Evolutionary conservation across 441 rosid genomes (phyloP).

Genomic region (Erodium texanum): DNA sequence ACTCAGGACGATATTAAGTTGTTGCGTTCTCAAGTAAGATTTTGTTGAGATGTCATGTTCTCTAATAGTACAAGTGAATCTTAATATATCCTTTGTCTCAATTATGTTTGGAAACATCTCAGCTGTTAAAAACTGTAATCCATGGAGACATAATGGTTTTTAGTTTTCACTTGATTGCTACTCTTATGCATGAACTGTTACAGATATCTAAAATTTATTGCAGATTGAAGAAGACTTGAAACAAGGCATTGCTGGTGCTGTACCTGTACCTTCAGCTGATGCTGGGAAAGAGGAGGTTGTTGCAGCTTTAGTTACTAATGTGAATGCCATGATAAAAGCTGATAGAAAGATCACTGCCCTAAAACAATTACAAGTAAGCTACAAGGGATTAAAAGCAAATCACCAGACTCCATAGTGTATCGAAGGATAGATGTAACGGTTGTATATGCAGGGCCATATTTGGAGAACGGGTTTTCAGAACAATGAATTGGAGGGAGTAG

Average conservation of each 20-base stretch:
- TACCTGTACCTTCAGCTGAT: slow-evolving; percentile 57
- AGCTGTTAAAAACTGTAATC: too few species aligned
- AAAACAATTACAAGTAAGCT: slow-evolving; percentile 83
- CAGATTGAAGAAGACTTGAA: slow-evolving; percentile 74
- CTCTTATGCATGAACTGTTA: too few species aligned
- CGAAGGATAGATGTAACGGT: slow-evolving; percentile 10
- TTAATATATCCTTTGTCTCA: background rate
- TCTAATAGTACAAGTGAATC: background rate
- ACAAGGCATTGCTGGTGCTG: slow-evolving; percentile 54
- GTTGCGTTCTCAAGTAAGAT: slow-evolving; percentile 61
- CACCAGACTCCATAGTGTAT: background rate
- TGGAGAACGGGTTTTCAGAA: slow-evolving; percentile 79
- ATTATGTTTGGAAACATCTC: background rate
- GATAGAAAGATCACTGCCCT: slow-evolving; percentile 92
- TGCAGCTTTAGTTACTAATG: slow-evolving; percentile 73
- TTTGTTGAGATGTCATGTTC: background rate
- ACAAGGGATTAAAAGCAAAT: background rate
- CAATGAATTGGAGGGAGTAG: slow-evolving; percentile 60
- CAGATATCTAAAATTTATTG: too few species aligned
- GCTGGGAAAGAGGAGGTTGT: slow-evolving; percentile 71
- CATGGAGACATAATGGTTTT: too few species aligned
- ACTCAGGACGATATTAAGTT: slow-evolving; percentile 69
- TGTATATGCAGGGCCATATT: slow-evolving; percentile 64
- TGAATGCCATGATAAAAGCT: slow-evolving; percentile 83
- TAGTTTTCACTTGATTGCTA: too few species aligned